Evolutionary conservation across 2,329 filamentous ascomycete species (phyloP).

Genomic region (Fusarium graminum): DNA sequence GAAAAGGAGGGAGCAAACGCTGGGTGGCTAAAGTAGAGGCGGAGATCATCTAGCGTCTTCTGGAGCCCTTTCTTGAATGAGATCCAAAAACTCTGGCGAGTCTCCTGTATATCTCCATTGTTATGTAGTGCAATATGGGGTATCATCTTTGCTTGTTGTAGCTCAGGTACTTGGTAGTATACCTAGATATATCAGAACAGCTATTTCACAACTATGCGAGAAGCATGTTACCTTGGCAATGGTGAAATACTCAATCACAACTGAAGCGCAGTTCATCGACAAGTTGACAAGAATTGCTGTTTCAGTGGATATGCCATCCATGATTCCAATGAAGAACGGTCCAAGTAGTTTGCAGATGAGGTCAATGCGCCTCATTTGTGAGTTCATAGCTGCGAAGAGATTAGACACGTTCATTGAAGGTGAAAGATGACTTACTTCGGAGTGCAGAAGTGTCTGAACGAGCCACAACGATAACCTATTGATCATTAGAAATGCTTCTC

Average conservation of each 20-base stretch:
- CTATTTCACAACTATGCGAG: too few species aligned
- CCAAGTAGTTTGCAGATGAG: constrained; percentile 70
- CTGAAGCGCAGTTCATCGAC: constrained; percentile 62
- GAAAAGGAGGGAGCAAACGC: constrained; percentile 73
- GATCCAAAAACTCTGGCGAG: neutral
- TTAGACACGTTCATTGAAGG: neutral
- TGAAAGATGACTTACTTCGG: constrained; percentile 24
- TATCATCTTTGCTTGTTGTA: constrained; percentile 44
- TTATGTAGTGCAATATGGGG: constrained; percentile 10
- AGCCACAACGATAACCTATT: constrained; percentile 50
- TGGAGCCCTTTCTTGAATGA: constrained; percentile 18
- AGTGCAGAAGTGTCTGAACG: constrained; percentile 36
- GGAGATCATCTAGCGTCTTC: constrained; percentile 35
- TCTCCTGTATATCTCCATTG: constrained; percentile 2
- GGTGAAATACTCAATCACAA: constrained; percentile 65
- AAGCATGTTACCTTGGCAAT: constrained; percentile 53
- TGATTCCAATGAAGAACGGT: constrained; percentile 66
- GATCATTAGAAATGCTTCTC: constrained; percentile 8
- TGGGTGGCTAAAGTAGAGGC: constrained; percentile 65
- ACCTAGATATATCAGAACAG: constrained; percentile 40
- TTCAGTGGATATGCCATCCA: constrained; percentile 63
- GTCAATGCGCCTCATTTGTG: constrained; percentile 73
- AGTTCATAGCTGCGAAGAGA: constrained; percentile 60
- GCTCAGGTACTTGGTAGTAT: constrained; percentile 45
- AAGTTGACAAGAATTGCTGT: constrained; percentile 64